Conservation (phyloP, 345 rosid species). For the Rhizophora mangle region DNA sequence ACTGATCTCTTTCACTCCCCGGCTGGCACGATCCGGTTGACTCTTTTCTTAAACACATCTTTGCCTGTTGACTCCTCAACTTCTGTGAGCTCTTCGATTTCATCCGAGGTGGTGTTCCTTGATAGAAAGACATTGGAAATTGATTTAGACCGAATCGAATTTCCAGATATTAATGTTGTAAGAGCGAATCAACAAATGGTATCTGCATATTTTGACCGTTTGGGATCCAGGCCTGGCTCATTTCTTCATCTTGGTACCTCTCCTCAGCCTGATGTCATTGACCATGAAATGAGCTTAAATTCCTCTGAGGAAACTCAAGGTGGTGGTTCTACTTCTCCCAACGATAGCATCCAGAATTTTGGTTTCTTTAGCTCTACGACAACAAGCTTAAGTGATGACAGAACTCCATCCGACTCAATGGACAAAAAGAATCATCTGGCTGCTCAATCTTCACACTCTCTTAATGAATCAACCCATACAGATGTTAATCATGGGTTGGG, state of each 20-base stretch:
- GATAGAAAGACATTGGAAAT: constrained; percentile 50
- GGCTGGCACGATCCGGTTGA: constrained; percentile 75
- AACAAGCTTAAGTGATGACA: constrained; percentile 69
- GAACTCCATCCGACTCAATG: constrained; percentile 54
- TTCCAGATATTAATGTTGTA: constrained; percentile 68
- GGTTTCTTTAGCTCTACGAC: constrained; percentile 64
- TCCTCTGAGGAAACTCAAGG: constrained; percentile 41
- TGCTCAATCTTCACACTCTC: constrained; percentile 23
- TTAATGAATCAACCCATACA: constrained; percentile 20
- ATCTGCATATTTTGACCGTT: constrained; percentile 58
- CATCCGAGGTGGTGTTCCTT: constrained; percentile 79
- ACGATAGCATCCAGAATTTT: constrained; percentile 40
- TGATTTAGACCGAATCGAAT: constrained; percentile 62
- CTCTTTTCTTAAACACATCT: constrained; percentile 53
- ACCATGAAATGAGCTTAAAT: constrained; percentile 49
- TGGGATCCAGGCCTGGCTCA: constrained; percentile 35
- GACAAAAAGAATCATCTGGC: constrained; percentile 41
- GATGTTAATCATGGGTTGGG: constrained; percentile 33
- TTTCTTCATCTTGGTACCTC: constrained; percentile 73
- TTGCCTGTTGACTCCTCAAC: constrained; percentile 23
- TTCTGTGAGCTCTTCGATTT: constrained; percentile 49
- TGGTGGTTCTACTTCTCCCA: constrained; percentile 35
- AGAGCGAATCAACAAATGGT: constrained; percentile 79
- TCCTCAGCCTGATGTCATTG: constrained; percentile 33
- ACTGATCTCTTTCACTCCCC: constrained; percentile 96